Conservation (phyloP, 495 filamentous ascomycete genomes). For the Bryoglossum gracile region DNA sequence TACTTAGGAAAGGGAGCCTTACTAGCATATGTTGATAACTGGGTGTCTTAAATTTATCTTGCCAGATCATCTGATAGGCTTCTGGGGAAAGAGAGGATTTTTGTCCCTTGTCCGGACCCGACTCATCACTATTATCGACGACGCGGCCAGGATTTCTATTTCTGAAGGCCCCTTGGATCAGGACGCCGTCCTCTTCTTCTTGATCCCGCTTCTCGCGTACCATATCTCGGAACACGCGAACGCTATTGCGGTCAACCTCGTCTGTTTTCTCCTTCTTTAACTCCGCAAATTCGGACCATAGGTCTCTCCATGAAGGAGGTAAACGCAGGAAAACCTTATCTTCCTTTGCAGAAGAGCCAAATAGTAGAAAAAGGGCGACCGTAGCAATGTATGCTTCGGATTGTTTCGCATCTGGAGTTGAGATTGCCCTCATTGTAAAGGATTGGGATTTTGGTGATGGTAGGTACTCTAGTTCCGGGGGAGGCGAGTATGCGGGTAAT, state of each 20-base stretch:
- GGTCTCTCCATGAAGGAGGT: slow-evolving; percentile 71
- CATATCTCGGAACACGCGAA: slow-evolving; percentile 55
- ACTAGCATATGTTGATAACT: slow-evolving; percentile 53
- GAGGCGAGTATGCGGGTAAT: slow-evolving; percentile 31
- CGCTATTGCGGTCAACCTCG: slow-evolving; percentile 54
- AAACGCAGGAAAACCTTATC: slow-evolving; percentile 77
- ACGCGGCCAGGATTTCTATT: slow-evolving; percentile 48
- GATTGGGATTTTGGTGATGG: slow-evolving; percentile 34
- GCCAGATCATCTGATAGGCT: slow-evolving; percentile 58
- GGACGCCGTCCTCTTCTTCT: slow-evolving; percentile 64
- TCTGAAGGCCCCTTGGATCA: slow-evolving; percentile 63
- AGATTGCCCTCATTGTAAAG: slow-evolving; percentile 66
- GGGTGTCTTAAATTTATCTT: slow-evolving; percentile 53
- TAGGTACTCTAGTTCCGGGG: slow-evolving; percentile 36
- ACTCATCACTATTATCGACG: slow-evolving; percentile 38
- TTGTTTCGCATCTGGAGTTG: slow-evolving; percentile 70
- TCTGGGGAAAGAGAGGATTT: slow-evolving; percentile 34
- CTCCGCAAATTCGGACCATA: slow-evolving; percentile 73
- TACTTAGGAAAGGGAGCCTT: neutral
- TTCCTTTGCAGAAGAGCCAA: slow-evolving; percentile 67
- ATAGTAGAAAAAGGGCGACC: slow-evolving; percentile 71
- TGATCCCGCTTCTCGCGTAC: slow-evolving; percentile 49
- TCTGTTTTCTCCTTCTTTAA: slow-evolving; percentile 61
- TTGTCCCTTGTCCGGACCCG: slow-evolving; percentile 28
- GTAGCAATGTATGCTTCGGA: slow-evolving; percentile 84